A percentile compares a stretch with the other conserved stretches of the same genome.
These are phyloP conservation scores for Paramecium caudatum DNA, from an alignment of 73 alveolate genomes.

Conservation along the genomic window DNA sequence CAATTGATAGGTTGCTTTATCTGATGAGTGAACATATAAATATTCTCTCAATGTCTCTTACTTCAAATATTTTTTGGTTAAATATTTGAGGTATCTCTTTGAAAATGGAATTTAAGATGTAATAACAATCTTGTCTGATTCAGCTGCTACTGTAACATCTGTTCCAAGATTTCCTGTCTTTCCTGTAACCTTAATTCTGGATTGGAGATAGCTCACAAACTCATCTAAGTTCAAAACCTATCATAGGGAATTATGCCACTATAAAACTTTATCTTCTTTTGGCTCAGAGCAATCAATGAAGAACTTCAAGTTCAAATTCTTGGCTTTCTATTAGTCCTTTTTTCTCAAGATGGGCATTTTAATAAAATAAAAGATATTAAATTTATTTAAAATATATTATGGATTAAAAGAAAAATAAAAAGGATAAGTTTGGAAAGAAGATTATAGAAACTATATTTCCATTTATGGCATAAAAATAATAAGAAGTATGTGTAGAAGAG, in stretches of 20 bases:
- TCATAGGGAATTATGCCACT: slow-evolving; percentile 74
- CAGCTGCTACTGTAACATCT: slow-evolving; percentile 66
- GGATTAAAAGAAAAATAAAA: slow-evolving; percentile 36
- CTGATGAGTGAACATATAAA: slow-evolving; percentile 88
- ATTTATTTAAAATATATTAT: slow-evolving; percentile 18
- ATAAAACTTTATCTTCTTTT: slow-evolving; percentile 75
- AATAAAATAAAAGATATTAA: slow-evolving; percentile 49
- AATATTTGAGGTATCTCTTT: slow-evolving; percentile 93
- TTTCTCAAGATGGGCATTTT: slow-evolving; percentile 65
- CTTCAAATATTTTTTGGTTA: slow-evolving; percentile 93
- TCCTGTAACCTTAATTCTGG: slow-evolving; percentile 74
- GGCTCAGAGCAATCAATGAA: slow-evolving; percentile 75
- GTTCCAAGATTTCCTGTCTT: slow-evolving; percentile 74
- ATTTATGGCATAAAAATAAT: background rate
- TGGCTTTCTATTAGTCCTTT: slow-evolving; percentile 75
- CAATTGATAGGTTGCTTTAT: slow-evolving; percentile 87
- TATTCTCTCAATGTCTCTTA: slow-evolving; percentile 89
- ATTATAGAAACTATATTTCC: slow-evolving; percentile 50
- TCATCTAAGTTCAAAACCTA: slow-evolving; percentile 69
- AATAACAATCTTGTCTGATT: slow-evolving; percentile 76
- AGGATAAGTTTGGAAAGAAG: slow-evolving; percentile 24
- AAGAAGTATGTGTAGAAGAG: background rate
- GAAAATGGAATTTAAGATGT: slow-evolving; percentile 86
- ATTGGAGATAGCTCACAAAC: slow-evolving; percentile 66
- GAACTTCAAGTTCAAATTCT: slow-evolving; percentile 71